A percentile compares a stretch with the other conserved stretches of the same genome.
Conservation (phyloP, 177 flowering plant genomes). For the Vitis hybrid region DNA sequence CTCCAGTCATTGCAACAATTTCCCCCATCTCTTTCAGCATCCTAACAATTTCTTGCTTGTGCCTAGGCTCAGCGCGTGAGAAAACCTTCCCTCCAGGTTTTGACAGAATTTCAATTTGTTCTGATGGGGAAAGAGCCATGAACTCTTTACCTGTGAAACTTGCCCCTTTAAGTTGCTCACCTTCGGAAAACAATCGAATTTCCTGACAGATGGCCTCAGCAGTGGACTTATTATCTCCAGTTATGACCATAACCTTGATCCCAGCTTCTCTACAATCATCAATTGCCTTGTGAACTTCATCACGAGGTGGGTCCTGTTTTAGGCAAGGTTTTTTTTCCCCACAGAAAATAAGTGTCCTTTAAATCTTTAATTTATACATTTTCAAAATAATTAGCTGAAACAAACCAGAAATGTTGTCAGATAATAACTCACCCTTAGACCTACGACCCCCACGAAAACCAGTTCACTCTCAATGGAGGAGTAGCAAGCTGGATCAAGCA, state of each 20-base stretch:
- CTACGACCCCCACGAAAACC: slow-evolving; percentile 87
- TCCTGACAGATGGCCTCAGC: slow-evolving; percentile 90
- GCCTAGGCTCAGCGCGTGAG: slow-evolving; percentile 88
- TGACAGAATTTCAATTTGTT: slow-evolving; percentile 54
- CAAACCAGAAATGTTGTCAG: background rate
- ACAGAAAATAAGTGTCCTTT: background rate
- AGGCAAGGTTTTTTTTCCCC: background rate
- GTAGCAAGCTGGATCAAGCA: slow-evolving; percentile 76
- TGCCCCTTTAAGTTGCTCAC: slow-evolving; percentile 48
- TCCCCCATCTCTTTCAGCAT: slow-evolving; percentile 79
- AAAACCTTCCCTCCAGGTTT: slow-evolving; percentile 75
- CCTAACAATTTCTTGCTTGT: slow-evolving; percentile 86
- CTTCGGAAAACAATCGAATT: slow-evolving; percentile 58
- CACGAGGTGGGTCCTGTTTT: slow-evolving; percentile 91
- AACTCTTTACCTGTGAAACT: slow-evolving; percentile 90
- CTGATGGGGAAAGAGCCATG: slow-evolving; percentile 48
- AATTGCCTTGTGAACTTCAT: slow-evolving; percentile 75
- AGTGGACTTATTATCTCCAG: slow-evolving; percentile 92
- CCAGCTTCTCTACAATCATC: slow-evolving; percentile 86
- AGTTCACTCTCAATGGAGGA: slow-evolving; percentile 68
- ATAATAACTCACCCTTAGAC: slow-evolving; percentile 63
- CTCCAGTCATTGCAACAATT: slow-evolving; percentile 93
- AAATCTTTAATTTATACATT: background rate
- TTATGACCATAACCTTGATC: slow-evolving; percentile 86
- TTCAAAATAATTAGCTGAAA: background rate